These are phyloP conservation scores for Fomitopsis betulina DNA, from an alignment of 1,284 basidiomycete genomes.

Conservation along the genomic window DNA sequence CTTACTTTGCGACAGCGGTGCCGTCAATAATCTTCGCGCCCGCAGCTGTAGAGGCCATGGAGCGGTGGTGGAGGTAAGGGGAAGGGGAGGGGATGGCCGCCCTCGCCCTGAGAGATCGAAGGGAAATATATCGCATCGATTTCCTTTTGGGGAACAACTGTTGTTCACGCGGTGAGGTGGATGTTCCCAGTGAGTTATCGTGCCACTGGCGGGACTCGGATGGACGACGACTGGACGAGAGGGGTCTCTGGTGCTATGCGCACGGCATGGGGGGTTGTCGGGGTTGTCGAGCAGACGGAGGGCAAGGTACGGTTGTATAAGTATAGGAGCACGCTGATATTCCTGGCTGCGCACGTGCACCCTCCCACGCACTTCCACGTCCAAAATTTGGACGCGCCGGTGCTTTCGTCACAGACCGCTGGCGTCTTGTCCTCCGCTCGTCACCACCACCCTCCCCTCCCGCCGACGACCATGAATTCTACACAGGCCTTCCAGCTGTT, in stretches of 20 bases:
- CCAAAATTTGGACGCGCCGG: constrained; percentile 9
- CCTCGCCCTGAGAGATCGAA: constrained; percentile 13
- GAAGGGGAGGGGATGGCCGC: constrained; percentile 30
- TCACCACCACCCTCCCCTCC: constrained; percentile 16
- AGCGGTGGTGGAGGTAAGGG: constrained; percentile 32
- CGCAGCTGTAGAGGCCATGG: constrained; percentile 44
- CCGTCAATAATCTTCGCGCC: constrained; percentile 78
- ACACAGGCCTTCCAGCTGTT: constrained; percentile 45
- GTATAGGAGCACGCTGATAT: not conserved
- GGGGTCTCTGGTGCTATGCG: constrained; percentile 1
- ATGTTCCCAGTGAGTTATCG: not conserved
- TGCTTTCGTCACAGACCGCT: constrained; percentile 8
- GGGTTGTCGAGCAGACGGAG: not conserved
- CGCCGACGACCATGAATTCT: constrained; percentile 39
- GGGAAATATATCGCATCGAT: constrained; percentile 15
- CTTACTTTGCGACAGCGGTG: constrained; percentile 82
- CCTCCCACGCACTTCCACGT: constrained; percentile 1
- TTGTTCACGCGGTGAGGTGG: constrained; percentile 9
- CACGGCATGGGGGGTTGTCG: not conserved
- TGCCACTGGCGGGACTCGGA: not conserved
- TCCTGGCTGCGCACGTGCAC: constrained; percentile 13
- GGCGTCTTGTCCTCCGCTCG: constrained; percentile 19
- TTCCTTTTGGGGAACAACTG: constrained; percentile 22
- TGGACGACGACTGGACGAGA: not conserved
- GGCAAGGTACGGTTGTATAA: not conserved